Evolutionary conservation across 306 rosid genomes (phyloP).

Genomic region (Cyclanthera cordifolia): DNA sequence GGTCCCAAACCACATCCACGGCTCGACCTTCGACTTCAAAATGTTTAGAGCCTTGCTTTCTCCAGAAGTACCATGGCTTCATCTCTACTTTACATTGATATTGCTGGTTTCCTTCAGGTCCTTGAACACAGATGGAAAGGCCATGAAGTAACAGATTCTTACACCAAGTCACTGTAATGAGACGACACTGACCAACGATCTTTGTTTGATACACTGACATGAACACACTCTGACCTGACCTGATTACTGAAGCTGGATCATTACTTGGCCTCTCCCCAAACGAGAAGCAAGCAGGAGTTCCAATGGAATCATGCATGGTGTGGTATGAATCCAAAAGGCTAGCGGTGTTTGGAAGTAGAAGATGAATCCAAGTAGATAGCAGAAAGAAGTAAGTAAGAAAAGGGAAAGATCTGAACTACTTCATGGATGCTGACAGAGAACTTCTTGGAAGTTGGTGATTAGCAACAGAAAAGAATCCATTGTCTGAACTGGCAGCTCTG

Average conservation of each 20-base stretch:
- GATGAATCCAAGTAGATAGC: slow-evolving; percentile 6
- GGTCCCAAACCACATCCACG: slow-evolving; percentile 73
- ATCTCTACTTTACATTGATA: slow-evolving; percentile 70
- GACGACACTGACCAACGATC: slow-evolving; percentile 58
- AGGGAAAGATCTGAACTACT: not conserved
- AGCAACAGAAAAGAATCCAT: slow-evolving; percentile 12
- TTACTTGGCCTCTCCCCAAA: slow-evolving; percentile 29
- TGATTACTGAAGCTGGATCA: slow-evolving; percentile 29
- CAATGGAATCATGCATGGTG: slow-evolving; percentile 71
- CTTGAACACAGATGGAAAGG: slow-evolving; percentile 60
- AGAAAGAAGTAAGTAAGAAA: not conserved
- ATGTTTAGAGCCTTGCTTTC: slow-evolving; percentile 71
- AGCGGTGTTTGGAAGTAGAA: not conserved
- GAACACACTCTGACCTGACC: slow-evolving; percentile 54
- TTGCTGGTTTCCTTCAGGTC: slow-evolving; percentile 32
- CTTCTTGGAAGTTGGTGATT: slow-evolving; percentile 7
- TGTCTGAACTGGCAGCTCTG: slow-evolving; percentile 19
- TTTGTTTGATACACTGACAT: slow-evolving; percentile 61
- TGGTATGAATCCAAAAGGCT: not conserved
- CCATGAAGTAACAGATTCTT: slow-evolving; percentile 70
- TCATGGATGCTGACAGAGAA: slow-evolving; percentile 1
- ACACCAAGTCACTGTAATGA: slow-evolving; percentile 82
- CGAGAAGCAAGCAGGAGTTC: slow-evolving; percentile 65
- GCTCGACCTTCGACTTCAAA: slow-evolving; percentile 45
- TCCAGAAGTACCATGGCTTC: slow-evolving; percentile 93